Evolutionary conservation across 176 grass and related monocot genomes (phyloP).

Genomic region (Triticum urartu): DNA sequence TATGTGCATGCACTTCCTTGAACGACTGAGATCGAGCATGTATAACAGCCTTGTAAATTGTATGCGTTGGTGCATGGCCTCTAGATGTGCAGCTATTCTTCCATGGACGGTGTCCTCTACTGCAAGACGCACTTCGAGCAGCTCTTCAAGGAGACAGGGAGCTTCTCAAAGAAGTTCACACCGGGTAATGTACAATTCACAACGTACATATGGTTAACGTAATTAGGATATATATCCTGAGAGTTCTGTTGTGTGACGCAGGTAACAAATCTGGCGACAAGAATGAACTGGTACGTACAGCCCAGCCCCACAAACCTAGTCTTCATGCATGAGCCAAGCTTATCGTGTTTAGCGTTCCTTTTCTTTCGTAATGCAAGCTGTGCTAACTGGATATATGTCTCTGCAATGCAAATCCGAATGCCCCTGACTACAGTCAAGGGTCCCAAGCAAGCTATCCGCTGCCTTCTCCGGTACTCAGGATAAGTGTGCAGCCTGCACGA

Average conservation of each 20-base stretch:
- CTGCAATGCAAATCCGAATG: neutral
- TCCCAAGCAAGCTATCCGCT: constrained; percentile 80
- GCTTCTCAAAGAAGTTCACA: constrained; percentile 83
- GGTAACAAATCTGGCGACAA: constrained; percentile 60
- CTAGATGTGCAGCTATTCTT: constrained; percentile 96
- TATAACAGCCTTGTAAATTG: neutral
- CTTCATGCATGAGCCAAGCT: neutral
- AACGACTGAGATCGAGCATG: neutral
- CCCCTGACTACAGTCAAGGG: constrained; percentile 48
- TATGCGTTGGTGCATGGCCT: neutral
- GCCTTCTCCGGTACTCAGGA: constrained; percentile 91
- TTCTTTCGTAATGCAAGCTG: neutral
- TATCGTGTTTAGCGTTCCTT: neutral
- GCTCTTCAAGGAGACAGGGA: constrained; percentile 97
- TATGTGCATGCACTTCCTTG: neutral
- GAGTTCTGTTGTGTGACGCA: constrained; percentile 25
- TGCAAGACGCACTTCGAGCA: constrained; percentile 99
- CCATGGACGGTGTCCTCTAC: constrained; percentile 94
- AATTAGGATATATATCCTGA: neutral
- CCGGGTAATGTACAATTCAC: constrained; percentile 31
- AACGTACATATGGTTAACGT: too few species aligned
- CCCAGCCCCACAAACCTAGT: neutral
- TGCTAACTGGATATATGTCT: constrained; percentile 3
- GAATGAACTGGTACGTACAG: constrained; percentile 71
- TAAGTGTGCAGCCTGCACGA: constrained; percentile 77